These are phyloP conservation scores for Pseudohalonectria lignicola DNA, from an alignment of 2,329 filamentous ascomycete species.

Conservation along the genomic window DNA sequence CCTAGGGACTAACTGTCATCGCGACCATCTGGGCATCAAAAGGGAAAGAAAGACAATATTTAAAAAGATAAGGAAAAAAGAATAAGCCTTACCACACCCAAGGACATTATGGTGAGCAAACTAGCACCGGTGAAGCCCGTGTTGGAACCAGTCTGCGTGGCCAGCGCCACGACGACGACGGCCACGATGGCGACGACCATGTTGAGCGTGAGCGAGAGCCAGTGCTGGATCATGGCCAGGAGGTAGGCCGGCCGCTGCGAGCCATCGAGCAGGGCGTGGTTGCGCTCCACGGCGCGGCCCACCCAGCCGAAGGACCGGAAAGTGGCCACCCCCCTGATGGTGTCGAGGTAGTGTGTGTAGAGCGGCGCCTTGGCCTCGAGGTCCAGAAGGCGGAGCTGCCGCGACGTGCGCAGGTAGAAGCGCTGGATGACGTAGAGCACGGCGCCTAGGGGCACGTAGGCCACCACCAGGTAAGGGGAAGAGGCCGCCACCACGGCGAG, in stretches of 20 bases:
- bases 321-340: constrained; percentile 35
- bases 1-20: no score
- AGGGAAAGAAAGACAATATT: no score
- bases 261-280: constrained; percentile 35
- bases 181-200: constrained; percentile 31
- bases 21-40: no score
- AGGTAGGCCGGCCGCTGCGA: constrained; percentile 49
- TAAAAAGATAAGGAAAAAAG: no score
- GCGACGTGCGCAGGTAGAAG: constrained; percentile 48
- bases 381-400: constrained; percentile 49
- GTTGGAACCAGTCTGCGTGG: constrained; percentile 14
- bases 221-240: constrained; percentile 44
- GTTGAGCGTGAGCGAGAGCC: constrained; percentile 40
- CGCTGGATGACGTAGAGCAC: constrained; percentile 40
- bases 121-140: constrained; percentile 4
- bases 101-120: constrained; percentile 3
- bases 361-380: constrained; percentile 42
- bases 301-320: constrained; percentile 46
- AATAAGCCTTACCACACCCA: no score
- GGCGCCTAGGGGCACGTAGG: constrained; percentile 30
- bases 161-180: constrained; percentile 29
- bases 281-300: constrained; percentile 19
- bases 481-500: neutral
- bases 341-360: neutral
- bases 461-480: neutral